Conservation (phyloP, 1,284 basidiomycete genomes). For the Chalciporus sp. region DNA sequence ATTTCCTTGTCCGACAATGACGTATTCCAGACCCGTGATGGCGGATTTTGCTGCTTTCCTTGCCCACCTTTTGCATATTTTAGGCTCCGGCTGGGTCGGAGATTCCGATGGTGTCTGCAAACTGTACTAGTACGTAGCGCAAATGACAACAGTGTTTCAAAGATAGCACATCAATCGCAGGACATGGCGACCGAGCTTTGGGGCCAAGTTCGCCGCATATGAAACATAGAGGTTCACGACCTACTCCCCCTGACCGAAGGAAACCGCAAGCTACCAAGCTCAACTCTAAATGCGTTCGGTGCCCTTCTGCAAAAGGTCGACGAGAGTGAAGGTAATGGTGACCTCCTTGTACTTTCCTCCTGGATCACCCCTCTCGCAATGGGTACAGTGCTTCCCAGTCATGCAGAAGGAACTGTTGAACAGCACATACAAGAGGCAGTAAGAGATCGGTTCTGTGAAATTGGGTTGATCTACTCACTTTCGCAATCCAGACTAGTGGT, state of each 20-base stretch:
- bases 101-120: neutral
- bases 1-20: neutral
- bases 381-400: neutral
- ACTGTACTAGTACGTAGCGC: neutral
- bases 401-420: neutral
- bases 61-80: too few species aligned
- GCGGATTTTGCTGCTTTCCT: neutral
- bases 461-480: too few species aligned
- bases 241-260: neutral
- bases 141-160: too few species aligned
- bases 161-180: neutral
- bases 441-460: too few species aligned
- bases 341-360: neutral
- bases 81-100: too few species aligned
- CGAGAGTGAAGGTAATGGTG: neutral
- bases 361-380: neutral
- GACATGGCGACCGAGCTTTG: neutral
- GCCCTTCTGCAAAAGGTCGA: neutral
- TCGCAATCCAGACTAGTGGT: too few species aligned
- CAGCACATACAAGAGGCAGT: neutral
- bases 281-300: neutral
- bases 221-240: neutral
- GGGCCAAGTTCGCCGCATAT: neutral
- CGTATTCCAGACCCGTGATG: neutral
- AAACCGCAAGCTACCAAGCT: neutral